Evolutionary conservation across 2,329 filamentous ascomycete species (phyloP).

Genomic region (Phoma sp.): DNA sequence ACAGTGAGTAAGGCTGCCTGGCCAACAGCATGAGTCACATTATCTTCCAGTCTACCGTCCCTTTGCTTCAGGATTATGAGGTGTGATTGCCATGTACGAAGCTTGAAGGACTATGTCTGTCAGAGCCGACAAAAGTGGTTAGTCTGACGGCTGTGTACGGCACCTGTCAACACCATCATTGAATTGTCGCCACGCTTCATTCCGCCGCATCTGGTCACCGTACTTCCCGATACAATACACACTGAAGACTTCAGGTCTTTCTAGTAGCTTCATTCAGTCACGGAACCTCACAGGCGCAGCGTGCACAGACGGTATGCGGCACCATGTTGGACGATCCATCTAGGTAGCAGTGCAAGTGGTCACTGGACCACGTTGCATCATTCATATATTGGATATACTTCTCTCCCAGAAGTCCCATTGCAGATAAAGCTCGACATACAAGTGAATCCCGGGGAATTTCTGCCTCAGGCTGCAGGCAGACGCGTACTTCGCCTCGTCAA

Average conservation of each 20-base stretch:
- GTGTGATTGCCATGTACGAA: not conserved
- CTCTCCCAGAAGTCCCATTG: too few relatives aligned
- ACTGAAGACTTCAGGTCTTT: not conserved
- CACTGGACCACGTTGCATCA: not conserved
- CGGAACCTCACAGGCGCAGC: not conserved
- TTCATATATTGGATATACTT: not conserved
- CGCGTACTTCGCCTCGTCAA: slow-evolving; percentile 10
- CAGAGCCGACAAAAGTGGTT: not conserved
- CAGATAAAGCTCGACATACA: not conserved
- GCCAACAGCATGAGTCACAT: not conserved
- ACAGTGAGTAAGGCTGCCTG: not conserved
- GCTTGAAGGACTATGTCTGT: not conserved
- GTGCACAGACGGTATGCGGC: not conserved
- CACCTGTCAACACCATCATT: not conserved
- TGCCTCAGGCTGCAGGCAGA: slow-evolving; percentile 15
- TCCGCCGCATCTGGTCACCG: not conserved
- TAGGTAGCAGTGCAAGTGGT: not conserved
- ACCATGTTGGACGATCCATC: not conserved
- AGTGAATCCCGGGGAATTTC: not conserved
- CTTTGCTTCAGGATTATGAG: not conserved
- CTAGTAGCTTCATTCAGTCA: not conserved
- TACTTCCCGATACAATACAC: not conserved
- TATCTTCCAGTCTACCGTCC: not conserved
- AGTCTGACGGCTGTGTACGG: not conserved
- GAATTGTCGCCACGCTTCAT: not conserved